phyloP scores from a whole-genome alignment of 768 basidiomycete genomes.

The Collybia mongolica region DNA sequence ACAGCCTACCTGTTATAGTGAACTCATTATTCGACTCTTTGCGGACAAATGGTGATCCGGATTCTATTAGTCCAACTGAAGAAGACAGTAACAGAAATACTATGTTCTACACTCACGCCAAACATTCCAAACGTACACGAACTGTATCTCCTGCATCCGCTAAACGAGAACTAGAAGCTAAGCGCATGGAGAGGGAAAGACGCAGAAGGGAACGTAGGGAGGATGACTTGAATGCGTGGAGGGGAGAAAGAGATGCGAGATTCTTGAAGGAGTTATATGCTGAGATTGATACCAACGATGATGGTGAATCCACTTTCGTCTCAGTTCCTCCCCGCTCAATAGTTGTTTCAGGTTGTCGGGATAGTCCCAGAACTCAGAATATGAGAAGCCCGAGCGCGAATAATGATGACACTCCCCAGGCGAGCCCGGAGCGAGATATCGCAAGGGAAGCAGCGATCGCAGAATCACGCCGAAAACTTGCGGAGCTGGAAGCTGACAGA shows the following conservation, averaged over 20 bases:
- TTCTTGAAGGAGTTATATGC: constrained; percentile 41
- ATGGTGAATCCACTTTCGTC: constrained; percentile 7
- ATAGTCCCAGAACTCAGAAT: constrained; percentile 8
- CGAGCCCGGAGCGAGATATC: constrained; percentile 29
- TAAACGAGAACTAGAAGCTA: constrained; percentile 36
- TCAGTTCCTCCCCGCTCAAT: no score
- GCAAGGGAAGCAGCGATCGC: constrained; percentile 45
- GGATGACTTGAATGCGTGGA: constrained; percentile 33
- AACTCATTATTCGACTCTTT: constrained; percentile 32
- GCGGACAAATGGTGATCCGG: constrained; percentile 30
- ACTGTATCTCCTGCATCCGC: constrained; percentile 42
- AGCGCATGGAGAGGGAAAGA: constrained; percentile 37
- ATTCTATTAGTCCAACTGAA: constrained; percentile 24
- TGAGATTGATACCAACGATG: constrained; percentile 19
- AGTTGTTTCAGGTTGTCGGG: background rate
- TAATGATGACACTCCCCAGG: background rate
- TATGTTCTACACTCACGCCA: constrained; percentile 27
- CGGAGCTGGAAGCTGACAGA: constrained; percentile 62
- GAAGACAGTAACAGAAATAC: constrained; percentile 31
- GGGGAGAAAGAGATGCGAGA: constrained; percentile 32
- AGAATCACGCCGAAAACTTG: constrained; percentile 66
- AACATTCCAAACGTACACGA: constrained; percentile 47
- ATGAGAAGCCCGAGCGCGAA: constrained; percentile 11
- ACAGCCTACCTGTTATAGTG: constrained; percentile 19
- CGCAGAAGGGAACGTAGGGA: constrained; percentile 40